Conservation (phyloP, 352 stramenopile species). For the Pythium sukuiense region DNA sequence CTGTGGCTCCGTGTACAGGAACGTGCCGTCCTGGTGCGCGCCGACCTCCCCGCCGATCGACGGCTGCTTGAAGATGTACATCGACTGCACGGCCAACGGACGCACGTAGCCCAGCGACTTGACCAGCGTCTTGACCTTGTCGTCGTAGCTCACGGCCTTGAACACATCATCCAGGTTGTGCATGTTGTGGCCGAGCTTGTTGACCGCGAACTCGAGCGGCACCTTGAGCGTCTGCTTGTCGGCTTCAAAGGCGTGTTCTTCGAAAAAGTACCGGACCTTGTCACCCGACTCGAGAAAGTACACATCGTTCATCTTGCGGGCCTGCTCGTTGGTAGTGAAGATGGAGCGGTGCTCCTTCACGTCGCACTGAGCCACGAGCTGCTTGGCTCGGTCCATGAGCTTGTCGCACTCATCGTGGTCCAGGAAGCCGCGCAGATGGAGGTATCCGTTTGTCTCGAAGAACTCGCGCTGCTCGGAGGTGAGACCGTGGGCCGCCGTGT, state of each 20-base stretch:
- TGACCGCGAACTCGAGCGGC: slow-evolving; percentile 80
- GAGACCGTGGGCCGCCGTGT: slow-evolving; percentile 30
- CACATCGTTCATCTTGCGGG: slow-evolving; percentile 81
- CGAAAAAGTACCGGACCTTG: slow-evolving; percentile 94
- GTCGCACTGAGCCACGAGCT: slow-evolving; percentile 66
- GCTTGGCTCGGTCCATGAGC: slow-evolving; percentile 44
- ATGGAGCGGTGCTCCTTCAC: slow-evolving; percentile 67
- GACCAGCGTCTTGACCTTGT: slow-evolving; percentile 71
- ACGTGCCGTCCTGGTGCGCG: slow-evolving; percentile 96
- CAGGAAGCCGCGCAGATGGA: slow-evolving; percentile 54
- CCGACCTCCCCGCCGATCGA: slow-evolving; percentile 92
- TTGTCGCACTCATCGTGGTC: slow-evolving; percentile 46
- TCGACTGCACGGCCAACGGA: slow-evolving; percentile 92
- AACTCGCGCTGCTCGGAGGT: slow-evolving; percentile 58
- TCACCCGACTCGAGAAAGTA: slow-evolving; percentile 94
- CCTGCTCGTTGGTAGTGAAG: slow-evolving; percentile 84
- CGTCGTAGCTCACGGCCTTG: slow-evolving; percentile 78
- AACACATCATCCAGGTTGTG: slow-evolving; percentile 91
- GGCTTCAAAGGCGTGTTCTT: slow-evolving; percentile 74
- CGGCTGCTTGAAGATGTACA: slow-evolving; percentile 98
- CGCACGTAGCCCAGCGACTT: slow-evolving; percentile 85
- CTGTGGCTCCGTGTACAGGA: slow-evolving; percentile 95
- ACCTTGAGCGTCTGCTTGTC: slow-evolving; percentile 71
- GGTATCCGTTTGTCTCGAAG: slow-evolving; percentile 66
- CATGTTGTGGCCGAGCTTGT: slow-evolving; percentile 96